These are phyloP conservation scores for Scheffersomyces stambukii DNA, from an alignment of 1,139 yeast genomes.

Conservation along the genomic window DNA sequence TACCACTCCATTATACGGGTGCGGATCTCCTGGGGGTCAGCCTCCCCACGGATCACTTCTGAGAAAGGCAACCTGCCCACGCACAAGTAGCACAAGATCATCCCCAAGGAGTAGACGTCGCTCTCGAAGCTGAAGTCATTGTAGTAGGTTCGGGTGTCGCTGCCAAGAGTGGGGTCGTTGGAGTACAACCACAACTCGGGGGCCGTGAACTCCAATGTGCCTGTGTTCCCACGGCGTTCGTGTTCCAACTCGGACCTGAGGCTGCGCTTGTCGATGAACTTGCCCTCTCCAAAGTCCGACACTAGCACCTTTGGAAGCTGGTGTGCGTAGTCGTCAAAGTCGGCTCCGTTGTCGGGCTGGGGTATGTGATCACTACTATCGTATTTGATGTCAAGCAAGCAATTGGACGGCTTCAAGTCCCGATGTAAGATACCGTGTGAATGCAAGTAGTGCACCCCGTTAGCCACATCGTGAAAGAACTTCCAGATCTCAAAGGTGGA, in stretches of 20 bases:
- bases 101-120: slow-evolving; percentile 79
- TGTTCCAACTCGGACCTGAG: slow-evolving; percentile 6
- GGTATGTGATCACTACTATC: slow-evolving; percentile 7
- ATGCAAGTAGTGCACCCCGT: slow-evolving; percentile 72
- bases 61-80: slow-evolving; percentile 65
- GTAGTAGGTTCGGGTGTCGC: slow-evolving; percentile 20
- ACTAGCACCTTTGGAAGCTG: slow-evolving; percentile 66
- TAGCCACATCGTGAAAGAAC: slow-evolving; percentile 61
- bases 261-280: slow-evolving; percentile 49
- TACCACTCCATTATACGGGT: slow-evolving; percentile 30
- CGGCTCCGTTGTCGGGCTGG: slow-evolving; percentile 12
- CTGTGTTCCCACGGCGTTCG: slow-evolving; percentile 63
- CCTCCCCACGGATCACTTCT: slow-evolving; percentile 22
- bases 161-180: slow-evolving; percentile 17
- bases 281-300: slow-evolving; percentile 89
- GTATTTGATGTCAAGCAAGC: slow-evolving; percentile 51
- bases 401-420: slow-evolving; percentile 85
- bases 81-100: slow-evolving; percentile 71
- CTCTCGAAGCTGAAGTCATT: slow-evolving; percentile 63
- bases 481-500: slow-evolving; percentile 46
- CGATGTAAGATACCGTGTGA: slow-evolving; percentile 73
- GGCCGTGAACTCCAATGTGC: slow-evolving; percentile 82
- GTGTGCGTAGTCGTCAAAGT: slow-evolving; percentile 20
- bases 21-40: slow-evolving; percentile 28
- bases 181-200: slow-evolving; percentile 62